Percentiles rank a stretch among this genome's conserved stretches.
These are phyloP conservation scores for Chytriomyces hyalinus DNA, from an alignment of 192 early-diverging fungal genomes.

Conservation along the genomic window DNA sequence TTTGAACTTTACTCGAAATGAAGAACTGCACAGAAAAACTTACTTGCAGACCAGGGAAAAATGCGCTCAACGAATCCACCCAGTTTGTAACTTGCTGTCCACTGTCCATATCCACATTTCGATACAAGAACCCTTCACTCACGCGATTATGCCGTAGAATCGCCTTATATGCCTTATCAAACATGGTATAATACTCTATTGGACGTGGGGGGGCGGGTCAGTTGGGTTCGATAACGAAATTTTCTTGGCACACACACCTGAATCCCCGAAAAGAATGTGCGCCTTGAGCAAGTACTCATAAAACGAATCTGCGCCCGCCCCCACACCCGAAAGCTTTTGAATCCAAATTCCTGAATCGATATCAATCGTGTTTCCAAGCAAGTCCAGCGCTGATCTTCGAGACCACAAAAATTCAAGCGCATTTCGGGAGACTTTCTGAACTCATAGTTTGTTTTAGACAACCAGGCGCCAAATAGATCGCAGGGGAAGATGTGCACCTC, in stretches of 20 bases:
- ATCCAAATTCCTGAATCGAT: slow-evolving; percentile 76
- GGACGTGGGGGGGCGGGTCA: not conserved
- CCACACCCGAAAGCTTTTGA: slow-evolving; percentile 71
- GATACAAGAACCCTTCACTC: slow-evolving; percentile 76
- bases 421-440: slow-evolving; percentile 39
- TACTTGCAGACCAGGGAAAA: slow-evolving; percentile 91
- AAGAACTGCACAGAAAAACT: not conserved
- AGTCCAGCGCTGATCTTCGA: slow-evolving; percentile 69
- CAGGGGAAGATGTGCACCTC: slow-evolving; percentile 57
- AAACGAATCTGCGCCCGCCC: slow-evolving; percentile 91
- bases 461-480: not conserved
- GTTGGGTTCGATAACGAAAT: not conserved
- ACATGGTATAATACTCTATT: slow-evolving; percentile 73
- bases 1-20: not conserved
- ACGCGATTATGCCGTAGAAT: slow-evolving; percentile 71
- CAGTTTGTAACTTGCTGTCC: slow-evolving; percentile 71
- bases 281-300: slow-evolving; percentile 91
- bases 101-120: slow-evolving; percentile 83
- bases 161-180: slow-evolving; percentile 74
- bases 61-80: slow-evolving; percentile 90
- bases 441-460: not conserved
- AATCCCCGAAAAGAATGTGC: slow-evolving; percentile 85
- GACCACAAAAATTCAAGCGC: slow-evolving; percentile 82
- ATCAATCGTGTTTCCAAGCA: slow-evolving; percentile 86
- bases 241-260: not conserved